phyloP scores from a whole-genome alignment of 2,329 filamentous ascomycete genomes.

The Trichothecium roseum region DNA sequence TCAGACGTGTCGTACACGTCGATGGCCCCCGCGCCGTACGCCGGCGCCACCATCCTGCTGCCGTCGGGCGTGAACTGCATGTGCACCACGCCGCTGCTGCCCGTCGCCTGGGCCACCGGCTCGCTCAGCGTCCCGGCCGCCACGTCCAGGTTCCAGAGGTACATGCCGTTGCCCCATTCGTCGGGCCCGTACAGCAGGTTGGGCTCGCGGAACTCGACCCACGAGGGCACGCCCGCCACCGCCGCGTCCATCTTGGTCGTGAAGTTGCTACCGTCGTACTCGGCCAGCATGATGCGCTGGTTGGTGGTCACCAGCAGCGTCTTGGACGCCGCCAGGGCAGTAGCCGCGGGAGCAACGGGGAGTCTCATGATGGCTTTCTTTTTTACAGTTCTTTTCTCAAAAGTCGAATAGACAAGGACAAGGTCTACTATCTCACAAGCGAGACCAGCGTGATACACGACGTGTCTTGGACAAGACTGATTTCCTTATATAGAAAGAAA shows the following conservation, averaged over 20 bases:
- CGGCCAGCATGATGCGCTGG: conserved; percentile 27
- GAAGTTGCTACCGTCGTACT: conserved; percentile 30
- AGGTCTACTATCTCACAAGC: no score
- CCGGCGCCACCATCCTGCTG: conserved; percentile 33
- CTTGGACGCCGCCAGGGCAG: neutral
- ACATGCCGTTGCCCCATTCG: conserved; percentile 30
- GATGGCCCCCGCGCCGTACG: conserved; percentile 28
- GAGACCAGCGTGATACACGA: no score
- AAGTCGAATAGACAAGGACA: no score
- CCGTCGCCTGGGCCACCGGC: conserved; percentile 17
- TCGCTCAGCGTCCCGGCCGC: conserved; percentile 13
- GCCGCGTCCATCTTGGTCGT: conserved; percentile 19
- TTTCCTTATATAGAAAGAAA: no score
- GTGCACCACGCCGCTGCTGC: conserved; percentile 33
- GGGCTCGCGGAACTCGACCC: conserved; percentile 31
- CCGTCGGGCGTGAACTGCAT: conserved; percentile 34
- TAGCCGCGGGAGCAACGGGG: no score
- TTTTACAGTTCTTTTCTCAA: no score
- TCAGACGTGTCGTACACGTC: conserved; percentile 34
- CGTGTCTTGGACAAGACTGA: no score
- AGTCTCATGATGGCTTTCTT: no score
- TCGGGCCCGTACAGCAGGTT: conserved; percentile 34
- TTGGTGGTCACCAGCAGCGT: conserved; percentile 4
- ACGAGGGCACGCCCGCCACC: conserved; percentile 30
- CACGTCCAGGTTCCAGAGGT: conserved; percentile 27